These are phyloP conservation scores for Coemansia sp. DNA, from an alignment of 192 early-diverging fungal species.

Conservation along the genomic window DNA sequence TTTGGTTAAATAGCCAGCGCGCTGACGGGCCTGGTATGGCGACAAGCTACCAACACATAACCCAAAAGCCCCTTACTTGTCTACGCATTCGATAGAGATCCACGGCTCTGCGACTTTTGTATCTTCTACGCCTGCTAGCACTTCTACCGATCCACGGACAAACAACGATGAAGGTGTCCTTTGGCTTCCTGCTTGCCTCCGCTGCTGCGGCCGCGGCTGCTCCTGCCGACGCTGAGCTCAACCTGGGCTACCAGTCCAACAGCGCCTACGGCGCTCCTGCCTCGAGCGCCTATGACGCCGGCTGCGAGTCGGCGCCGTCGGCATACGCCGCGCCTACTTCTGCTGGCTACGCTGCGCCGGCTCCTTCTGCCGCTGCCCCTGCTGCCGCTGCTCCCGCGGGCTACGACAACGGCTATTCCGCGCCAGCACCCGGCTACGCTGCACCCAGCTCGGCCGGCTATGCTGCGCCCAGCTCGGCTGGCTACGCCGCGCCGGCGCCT, in stretches of 20 bases:
- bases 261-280: constrained; percentile 18
- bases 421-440: constrained; percentile 12
- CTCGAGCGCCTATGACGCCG: background rate
- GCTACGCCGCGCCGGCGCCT: constrained; percentile 20
- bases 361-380: background rate
- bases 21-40: background rate
- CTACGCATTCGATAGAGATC: constrained; percentile 14
- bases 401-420: constrained; percentile 8
- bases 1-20: constrained; percentile 7
- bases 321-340: constrained; percentile 7
- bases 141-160: background rate
- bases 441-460: constrained; percentile 13
- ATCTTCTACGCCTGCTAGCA: background rate
- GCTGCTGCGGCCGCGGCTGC: constrained; percentile 34
- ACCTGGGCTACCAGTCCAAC: constrained; percentile 16
- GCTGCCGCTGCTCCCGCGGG: constrained; percentile 4
- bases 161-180: constrained; percentile 44
- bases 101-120: background rate
- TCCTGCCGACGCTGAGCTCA: constrained; percentile 33
- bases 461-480: constrained; percentile 11
- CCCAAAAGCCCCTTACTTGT: background rate
- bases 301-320: constrained; percentile 7
- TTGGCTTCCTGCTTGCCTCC: constrained; percentile 38
- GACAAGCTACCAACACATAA: constrained; percentile 4
- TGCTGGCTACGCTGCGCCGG: constrained; percentile 2